Percentiles rank a stretch among this genome's conserved stretches.
phyloP scores from a whole-genome alignment of 2,329 filamentous ascomycete genomes.

The Didymella sp. region DNA sequence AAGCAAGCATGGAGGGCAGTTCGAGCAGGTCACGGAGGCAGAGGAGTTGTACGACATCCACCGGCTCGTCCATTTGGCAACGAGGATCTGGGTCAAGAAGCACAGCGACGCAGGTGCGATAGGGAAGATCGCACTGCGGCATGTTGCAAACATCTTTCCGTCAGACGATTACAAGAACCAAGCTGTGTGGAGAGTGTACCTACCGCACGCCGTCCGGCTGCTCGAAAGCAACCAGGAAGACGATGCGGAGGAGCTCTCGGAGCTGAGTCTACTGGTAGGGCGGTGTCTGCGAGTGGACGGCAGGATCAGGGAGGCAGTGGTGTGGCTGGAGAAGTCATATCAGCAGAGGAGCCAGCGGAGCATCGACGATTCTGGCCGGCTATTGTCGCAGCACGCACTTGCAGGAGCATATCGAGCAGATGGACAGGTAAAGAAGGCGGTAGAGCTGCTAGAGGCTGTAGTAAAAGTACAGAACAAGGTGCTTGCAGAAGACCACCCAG shows the following conservation, averaged over 20 bases:
- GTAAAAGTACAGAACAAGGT: no score
- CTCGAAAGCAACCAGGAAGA: neutral
- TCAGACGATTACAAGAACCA: neutral
- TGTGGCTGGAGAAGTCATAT: constrained; percentile 8
- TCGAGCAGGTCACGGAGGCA: no score
- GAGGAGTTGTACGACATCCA: constrained; percentile 17
- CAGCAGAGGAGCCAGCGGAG: neutral
- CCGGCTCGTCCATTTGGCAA: constrained; percentile 16
- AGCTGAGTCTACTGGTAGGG: neutral
- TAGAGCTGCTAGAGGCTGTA: no score
- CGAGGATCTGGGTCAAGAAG: constrained; percentile 10
- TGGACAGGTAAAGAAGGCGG: no score
- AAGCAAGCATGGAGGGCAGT: no score
- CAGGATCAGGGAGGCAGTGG: constrained; percentile 6
- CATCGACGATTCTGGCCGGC: constrained; percentile 3
- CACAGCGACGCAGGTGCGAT: neutral
- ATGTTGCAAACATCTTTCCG: neutral
- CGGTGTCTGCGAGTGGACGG: constrained; percentile 9
- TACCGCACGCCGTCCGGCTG: constrained; percentile 3
- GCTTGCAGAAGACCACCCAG: no score
- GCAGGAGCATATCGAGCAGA: no score
- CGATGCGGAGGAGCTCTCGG: neutral
- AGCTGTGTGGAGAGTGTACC: neutral
- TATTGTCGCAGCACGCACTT: constrained; percentile 14
- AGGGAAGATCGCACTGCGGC: neutral